Base-by-base conservation (phyloP, 305 asterid species). In the Petunia hybrid region DNA sequence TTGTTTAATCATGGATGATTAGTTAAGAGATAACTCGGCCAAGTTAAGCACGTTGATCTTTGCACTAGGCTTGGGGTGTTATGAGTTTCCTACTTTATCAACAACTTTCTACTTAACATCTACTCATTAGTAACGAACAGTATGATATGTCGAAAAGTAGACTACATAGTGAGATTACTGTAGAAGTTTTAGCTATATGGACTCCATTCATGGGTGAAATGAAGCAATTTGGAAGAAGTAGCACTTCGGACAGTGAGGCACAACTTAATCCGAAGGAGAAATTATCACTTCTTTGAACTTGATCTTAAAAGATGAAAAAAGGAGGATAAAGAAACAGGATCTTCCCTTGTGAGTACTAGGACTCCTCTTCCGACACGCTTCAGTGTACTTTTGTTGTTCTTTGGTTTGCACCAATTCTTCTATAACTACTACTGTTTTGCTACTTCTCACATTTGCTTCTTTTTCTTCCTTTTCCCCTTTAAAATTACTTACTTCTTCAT, bases 91-190 rank as follows among this genome's bases (percentile, higher is more conserved):
- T 66, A 13, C 36, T 65, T 39, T 22, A 65, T 13, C 51, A 66
- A 14, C 5, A 66, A 43, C 46, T 66, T 66, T 66, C 45, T 66
- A 40, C 36, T 66, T 66, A 66, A 14, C 53, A 67, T 67, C 53
- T 8, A 67, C 22, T 40, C 14, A 67, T 14, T 41, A 67, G 53
- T 40, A 14, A 2, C 53, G 7, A 53, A 67, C n/a, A 67, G 53
- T 67, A 53, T 13, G 46, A n/a, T 39, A 40, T 0, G 42, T 4
- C 9, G 4, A 9, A 60, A 22, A 62, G 53, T 2, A 14, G 74
- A 66, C 53, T 66, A 66, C 74, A 14, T 66, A 51, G 13, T 66
- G 74, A 67, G 74, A 67, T 67, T 41, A 14, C 74, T 67, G 74
- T 6, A 0, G 53, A 67, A 67, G 41, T 53, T 67, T 65, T 67